These are phyloP conservation scores for Aspergillus steynii DNA, from an alignment of 495 filamentous ascomycete species.

Conservation along the genomic window DNA sequence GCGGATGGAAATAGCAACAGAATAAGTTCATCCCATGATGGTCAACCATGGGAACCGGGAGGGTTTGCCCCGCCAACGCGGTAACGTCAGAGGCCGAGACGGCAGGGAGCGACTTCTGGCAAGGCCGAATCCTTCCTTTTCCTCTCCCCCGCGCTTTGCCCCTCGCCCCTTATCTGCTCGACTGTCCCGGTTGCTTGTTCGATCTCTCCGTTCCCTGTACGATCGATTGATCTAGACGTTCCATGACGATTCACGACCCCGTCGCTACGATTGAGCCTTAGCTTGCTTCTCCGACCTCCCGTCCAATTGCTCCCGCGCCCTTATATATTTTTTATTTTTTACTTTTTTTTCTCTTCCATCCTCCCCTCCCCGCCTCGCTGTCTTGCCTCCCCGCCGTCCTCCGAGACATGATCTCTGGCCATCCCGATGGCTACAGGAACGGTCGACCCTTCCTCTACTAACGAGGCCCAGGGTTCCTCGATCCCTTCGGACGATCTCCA, in stretches of 20 bases:
- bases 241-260: neutral
- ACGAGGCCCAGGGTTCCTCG: conserved; percentile 34
- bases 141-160: neutral
- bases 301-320: neutral
- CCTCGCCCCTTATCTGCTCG: neutral
- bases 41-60: neutral
- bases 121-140: neutral
- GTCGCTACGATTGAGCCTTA: neutral
- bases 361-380: conserved; percentile 11
- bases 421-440: conserved; percentile 47
- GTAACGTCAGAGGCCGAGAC: conserved; percentile 7
- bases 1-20: neutral
- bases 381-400: conserved; percentile 21
- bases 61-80: conserved; percentile 7
- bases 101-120: neutral
- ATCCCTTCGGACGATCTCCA: conserved; percentile 30
- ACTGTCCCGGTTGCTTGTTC: too few relatives aligned
- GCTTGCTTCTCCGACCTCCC: neutral
- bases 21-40: neutral
- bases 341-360: conserved; percentile 9
- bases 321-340: neutral
- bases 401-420: conserved; percentile 39
- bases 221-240: neutral
- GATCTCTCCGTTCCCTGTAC: neutral
- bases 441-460: conserved; percentile 41